These are phyloP conservation scores for Camelina laxa DNA, from an alignment of 345 rosid species.

Conservation along the genomic window DNA sequence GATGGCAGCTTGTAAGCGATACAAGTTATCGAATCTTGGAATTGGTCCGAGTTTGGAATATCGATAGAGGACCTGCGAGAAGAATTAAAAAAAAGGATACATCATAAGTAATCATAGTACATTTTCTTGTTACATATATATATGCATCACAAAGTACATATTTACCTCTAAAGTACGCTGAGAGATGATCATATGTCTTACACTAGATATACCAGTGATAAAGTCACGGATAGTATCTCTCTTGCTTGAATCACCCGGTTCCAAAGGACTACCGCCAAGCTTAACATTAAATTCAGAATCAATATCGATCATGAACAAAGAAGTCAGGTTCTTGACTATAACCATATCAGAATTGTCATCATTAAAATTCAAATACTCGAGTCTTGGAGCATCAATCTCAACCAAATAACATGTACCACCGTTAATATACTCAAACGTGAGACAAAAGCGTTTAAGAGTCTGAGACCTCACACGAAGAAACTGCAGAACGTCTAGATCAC, in stretches of 20 bases:
- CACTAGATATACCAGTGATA: background rate
- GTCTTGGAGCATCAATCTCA: background rate
- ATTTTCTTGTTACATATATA: background rate
- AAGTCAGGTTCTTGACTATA: background rate
- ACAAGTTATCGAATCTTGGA: background rate
- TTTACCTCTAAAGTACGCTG: background rate
- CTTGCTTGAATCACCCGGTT: background rate
- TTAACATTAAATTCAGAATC: background rate
- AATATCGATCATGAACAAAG: background rate
- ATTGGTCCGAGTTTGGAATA: background rate
- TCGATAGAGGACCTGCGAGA: background rate
- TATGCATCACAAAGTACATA: background rate
- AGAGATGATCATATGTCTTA: background rate
- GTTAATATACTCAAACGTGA: background rate
- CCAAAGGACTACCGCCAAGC: background rate
- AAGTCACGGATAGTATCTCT: background rate
- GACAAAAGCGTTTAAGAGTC: background rate
- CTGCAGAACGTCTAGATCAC: background rate
- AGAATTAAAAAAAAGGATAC: background rate
- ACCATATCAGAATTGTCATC: background rate
- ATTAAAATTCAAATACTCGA: background rate
- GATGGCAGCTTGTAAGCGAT: background rate
- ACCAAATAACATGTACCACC: background rate
- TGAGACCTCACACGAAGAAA: background rate
- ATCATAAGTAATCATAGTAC: background rate